Evolutionary conservation across 768 basidiomycete genomes (phyloP), one percentile per base, ranked within the genome.

Genomic region (Termitomyces sp.): DNA sequence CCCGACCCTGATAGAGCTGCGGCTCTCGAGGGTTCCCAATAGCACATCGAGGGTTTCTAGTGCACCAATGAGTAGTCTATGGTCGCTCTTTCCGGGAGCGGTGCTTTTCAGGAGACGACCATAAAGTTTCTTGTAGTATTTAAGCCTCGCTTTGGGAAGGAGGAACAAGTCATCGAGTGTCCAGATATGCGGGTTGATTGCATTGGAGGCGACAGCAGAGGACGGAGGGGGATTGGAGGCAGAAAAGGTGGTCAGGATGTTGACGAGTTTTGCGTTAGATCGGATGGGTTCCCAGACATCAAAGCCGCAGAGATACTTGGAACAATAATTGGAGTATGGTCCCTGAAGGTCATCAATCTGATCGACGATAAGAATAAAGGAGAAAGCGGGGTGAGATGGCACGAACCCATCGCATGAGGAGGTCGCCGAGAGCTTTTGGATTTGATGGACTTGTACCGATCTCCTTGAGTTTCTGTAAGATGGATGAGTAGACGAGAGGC

Each of bases 331-430:
- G 51, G 83, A 84, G 69, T 99, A 99, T 3, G 97, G 91, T 10
- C 76, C 79, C 54, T 91, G 88, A 32, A 99, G 76, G 66, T 99
- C 95, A 60, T 94, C 89, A 61, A 98, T 93, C 95, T 98, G 69
- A 34, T 56, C 56, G 53, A 59, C 61, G 59, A 53, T 59, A 52
- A 62, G 54, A 62, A 55, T 59, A 17, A 46, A 42, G 37, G 9
- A 49, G 41, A 54, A 43, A 41, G 39, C 44, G 28, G 58, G 25
- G 45, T 52, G 34, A 40, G 25, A 54, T 48, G 46, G 35, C 46
- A 73, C 90, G 59, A 62, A 96, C 96, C 97, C 96, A 98, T 73
- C 89, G 86, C 89, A 98, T 97, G 53, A 99, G 78, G 40, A 99
- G 76, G 70, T 98, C 96, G 40, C 97, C 95, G 28, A 99, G 78